Conservation (phyloP, 106 monocot species). For the Xerophyta viscosa region DNA sequence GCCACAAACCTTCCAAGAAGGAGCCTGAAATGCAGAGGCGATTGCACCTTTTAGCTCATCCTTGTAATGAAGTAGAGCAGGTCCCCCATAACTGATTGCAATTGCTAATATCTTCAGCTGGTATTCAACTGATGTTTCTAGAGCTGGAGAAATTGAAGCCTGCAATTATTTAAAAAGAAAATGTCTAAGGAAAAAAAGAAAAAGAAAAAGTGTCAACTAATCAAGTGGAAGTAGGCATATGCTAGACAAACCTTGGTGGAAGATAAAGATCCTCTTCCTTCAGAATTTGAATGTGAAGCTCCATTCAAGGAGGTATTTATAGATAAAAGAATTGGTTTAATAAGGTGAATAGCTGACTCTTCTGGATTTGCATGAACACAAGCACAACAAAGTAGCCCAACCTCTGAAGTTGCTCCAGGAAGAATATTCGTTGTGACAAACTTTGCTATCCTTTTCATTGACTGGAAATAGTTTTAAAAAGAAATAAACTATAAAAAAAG, state of each 20-base stretch:
- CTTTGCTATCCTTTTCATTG: constrained; percentile 76
- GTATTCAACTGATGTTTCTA: constrained; percentile 81
- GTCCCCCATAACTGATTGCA: constrained; percentile 76
- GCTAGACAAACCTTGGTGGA: constrained; percentile 48
- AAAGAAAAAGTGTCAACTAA: neutral
- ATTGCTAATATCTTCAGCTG: constrained; percentile 73
- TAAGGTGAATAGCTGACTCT: constrained; percentile 50
- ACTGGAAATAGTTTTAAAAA: constrained; percentile 36
- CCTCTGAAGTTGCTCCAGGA: constrained; percentile 86
- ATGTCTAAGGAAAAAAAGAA: neutral
- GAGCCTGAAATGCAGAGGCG: constrained; percentile 79
- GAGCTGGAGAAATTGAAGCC: constrained; percentile 84
- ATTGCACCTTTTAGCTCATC: constrained; percentile 76
- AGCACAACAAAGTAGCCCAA: constrained; percentile 95
- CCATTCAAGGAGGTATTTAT: constrained; percentile 62
- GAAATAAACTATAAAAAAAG: neutral
- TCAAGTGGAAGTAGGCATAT: neutral
- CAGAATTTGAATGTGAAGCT: constrained; percentile 53
- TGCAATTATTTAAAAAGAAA: constrained; percentile 19
- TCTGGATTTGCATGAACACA: constrained; percentile 82
- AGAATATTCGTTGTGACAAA: constrained; percentile 87
- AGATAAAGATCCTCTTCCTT: constrained; percentile 29
- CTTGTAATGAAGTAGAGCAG: constrained; percentile 47
- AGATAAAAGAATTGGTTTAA: constrained; percentile 64
- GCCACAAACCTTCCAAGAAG: constrained; percentile 85